Evolutionary conservation across 106 monocot species (phyloP).

Genomic region (Iris macrosiphon): DNA sequence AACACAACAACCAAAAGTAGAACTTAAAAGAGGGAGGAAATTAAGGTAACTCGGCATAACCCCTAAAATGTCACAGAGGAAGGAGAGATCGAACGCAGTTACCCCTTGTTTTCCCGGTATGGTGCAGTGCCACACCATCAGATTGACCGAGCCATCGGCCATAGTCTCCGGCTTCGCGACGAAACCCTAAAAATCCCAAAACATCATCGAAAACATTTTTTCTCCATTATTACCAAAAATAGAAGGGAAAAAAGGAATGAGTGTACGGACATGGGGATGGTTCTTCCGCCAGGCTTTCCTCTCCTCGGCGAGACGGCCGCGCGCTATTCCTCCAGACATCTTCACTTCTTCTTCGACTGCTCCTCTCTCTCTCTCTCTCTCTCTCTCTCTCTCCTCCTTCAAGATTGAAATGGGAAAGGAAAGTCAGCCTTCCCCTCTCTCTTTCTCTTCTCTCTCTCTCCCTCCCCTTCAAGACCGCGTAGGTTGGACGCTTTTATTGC

Average conservation of each 20-base stretch:
- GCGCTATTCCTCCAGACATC: constrained; percentile 64
- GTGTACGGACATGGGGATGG: constrained; percentile 39
- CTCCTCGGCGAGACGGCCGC: constrained; percentile 63
- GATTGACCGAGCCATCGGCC: constrained; percentile 55
- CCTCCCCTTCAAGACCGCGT: no score
- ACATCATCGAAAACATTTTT: background rate
- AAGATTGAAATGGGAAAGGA: no score
- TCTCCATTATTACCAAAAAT: background rate
- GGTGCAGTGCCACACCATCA: constrained; percentile 67
- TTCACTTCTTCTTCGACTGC: background rate
- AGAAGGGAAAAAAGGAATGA: background rate
- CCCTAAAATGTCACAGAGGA: no score
- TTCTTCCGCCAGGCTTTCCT: constrained; percentile 76
- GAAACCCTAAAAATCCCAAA: constrained; percentile 46
- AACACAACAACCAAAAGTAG: no score
- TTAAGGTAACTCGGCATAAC: no score
- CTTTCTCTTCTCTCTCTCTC: no score
- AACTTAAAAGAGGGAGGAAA: no score
- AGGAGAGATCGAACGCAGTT: background rate
- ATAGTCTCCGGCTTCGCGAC: constrained; percentile 59
- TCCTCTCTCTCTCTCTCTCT: no score
- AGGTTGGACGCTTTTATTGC: no score
- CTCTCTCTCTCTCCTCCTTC: no score
- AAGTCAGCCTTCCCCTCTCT: no score
- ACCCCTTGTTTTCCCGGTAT: constrained; percentile 71